A percentile compares a stretch with the other conserved stretches of the same genome.
Conservation (phyloP, 2,329 filamentous ascomycete species). For the Xylariaceae sp. region DNA sequence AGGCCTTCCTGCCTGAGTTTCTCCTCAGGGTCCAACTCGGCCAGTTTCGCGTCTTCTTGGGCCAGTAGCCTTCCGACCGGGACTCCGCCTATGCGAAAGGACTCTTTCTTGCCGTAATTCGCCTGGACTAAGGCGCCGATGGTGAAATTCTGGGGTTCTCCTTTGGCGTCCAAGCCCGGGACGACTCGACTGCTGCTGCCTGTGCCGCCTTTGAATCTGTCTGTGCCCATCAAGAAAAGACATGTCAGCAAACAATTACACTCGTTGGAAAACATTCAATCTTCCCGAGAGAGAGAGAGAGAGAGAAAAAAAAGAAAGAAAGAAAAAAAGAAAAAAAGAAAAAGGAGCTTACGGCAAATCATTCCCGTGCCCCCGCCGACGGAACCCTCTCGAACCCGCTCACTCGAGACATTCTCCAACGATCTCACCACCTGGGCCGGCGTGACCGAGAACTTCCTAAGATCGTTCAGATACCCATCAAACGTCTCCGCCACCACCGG, state of each 20-base stretch:
- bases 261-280: too few species aligned
- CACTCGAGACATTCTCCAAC: constrained; percentile 45
- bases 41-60: constrained; percentile 35
- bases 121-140: constrained; percentile 58
- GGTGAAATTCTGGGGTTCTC: constrained; percentile 43
- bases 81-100: constrained; percentile 55
- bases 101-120: constrained; percentile 55
- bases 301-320: too few species aligned
- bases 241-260: neutral
- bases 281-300: too few species aligned
- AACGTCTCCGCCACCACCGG: constrained; percentile 60
- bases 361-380: constrained; percentile 59
- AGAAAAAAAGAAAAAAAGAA: too few species aligned
- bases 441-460: constrained; percentile 49
- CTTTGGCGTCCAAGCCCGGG: constrained; percentile 37
- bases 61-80: constrained; percentile 55
- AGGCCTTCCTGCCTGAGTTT: constrained; percentile 29
- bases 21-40: constrained; percentile 21
- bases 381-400: constrained; percentile 54
- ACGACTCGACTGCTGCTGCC: constrained; percentile 56
- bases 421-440: constrained; percentile 49
- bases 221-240: constrained; percentile 23
- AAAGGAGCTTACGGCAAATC: constrained; percentile 24
- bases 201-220: constrained; percentile 62
- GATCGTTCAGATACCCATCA: constrained; percentile 56